Conservation (phyloP, 1,284 basidiomycete genomes). For the Irpex sp. region DNA sequence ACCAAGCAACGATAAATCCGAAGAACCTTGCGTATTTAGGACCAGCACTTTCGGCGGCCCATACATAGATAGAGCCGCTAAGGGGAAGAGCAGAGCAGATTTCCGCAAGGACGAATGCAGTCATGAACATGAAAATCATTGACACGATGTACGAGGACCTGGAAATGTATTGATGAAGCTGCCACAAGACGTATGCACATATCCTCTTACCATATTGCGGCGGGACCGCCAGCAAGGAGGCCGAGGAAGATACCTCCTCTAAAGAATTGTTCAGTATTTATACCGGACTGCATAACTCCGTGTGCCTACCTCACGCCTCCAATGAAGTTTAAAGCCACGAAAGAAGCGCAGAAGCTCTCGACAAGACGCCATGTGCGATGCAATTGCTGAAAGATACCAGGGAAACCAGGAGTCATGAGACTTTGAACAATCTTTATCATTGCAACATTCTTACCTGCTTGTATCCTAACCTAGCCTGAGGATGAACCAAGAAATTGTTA, state of each 20-base stretch:
- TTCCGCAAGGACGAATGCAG: conserved; percentile 81
- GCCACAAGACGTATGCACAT: neutral
- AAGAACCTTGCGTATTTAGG: conserved; percentile 79
- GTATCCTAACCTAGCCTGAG: conserved; percentile 74
- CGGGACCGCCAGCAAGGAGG: conserved; percentile 78
- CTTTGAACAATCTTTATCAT: neutral
- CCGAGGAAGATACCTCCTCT: conserved; percentile 80
- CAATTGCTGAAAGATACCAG: conserved; percentile 51
- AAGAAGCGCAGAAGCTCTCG: conserved; percentile 83
- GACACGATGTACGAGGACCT: conserved; percentile 83
- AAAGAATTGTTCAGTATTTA: neutral
- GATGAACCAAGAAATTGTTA: conserved; percentile 38
- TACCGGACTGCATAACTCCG: neutral
- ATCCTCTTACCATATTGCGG: conserved; percentile 64
- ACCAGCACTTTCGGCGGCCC: conserved; percentile 87
- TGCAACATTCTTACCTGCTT: conserved; percentile 55
- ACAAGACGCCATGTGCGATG: conserved; percentile 79
- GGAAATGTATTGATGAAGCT: neutral
- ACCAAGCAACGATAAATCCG: conserved; percentile 87
- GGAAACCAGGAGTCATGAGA: no score
- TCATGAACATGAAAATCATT: conserved; percentile 81
- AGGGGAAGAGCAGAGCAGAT: conserved; percentile 83
- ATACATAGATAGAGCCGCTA: conserved; percentile 87
- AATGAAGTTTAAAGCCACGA: conserved; percentile 83
- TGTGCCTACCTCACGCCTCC: conserved; percentile 67